phyloP scores from a whole-genome alignment of 2,329 filamentous ascomycete genomes.

The Fusarium cicatricum region DNA sequence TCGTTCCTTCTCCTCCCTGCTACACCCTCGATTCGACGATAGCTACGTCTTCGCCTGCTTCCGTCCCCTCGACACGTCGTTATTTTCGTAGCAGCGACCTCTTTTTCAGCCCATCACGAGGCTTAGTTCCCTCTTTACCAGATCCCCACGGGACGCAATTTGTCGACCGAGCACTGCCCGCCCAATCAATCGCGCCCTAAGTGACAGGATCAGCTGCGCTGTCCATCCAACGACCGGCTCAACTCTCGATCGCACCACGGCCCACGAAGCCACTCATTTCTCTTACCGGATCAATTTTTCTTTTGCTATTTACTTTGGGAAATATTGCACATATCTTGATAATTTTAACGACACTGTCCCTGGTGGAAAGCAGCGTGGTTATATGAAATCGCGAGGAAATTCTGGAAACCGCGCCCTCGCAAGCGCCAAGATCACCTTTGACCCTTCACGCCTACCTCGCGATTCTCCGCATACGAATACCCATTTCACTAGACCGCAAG shows the following conservation, averaged over 20 bases:
- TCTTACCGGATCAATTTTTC: conserved; percentile 11
- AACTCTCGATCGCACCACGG: conserved; percentile 29
- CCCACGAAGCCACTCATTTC: conserved; percentile 38
- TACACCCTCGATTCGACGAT: conserved; percentile 39
- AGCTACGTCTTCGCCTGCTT: conserved; percentile 30
- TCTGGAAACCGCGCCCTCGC: conserved; percentile 7
- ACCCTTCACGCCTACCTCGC: conserved; percentile 2
- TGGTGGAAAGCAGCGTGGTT: conserved; percentile 32
- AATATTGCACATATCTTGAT: conserved; percentile 32
- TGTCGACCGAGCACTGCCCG: conserved; percentile 28
- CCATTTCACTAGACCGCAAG: conserved; percentile 4
- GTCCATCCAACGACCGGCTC: conserved; percentile 38
- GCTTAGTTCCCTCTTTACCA: conserved; percentile 24
- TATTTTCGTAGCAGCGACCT: conserved; percentile 12
- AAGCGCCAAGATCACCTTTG: conserved; percentile 10
- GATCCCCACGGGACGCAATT: conserved; percentile 10
- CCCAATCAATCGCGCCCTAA: conserved; percentile 25
- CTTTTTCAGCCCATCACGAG: conserved; percentile 13
- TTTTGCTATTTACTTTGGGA: conserved; percentile 21
- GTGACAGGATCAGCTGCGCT: conserved; percentile 44
- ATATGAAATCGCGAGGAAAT: conserved; percentile 15
- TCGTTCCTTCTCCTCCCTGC: conserved; percentile 41
- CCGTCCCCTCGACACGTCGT: conserved; percentile 19
- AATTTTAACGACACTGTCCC: conserved; percentile 35
- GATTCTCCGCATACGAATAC: conserved; percentile 5